Evolutionary conservation across 1,139 yeast genomes (phyloP).

Genomic region (Torulaspora globosa): DNA sequence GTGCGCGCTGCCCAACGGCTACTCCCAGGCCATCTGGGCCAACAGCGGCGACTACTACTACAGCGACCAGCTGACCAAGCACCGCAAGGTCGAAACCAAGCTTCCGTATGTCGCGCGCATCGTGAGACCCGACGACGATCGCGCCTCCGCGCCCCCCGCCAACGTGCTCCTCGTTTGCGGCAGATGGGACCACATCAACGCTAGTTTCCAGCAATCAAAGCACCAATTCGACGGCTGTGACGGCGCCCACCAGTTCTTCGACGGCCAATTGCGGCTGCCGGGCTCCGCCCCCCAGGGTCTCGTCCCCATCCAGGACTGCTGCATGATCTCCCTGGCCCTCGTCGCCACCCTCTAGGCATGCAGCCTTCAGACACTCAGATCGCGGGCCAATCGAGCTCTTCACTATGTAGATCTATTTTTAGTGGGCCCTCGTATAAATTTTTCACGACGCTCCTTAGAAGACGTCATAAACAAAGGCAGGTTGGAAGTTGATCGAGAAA

Average conservation of each 20-base stretch:
- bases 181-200: constrained; percentile 54
- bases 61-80: constrained; percentile 31
- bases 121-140: constrained; percentile 6
- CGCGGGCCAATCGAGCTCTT: not conserved
- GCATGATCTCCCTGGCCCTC: constrained; percentile 49
- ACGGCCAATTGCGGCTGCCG: constrained; percentile 55
- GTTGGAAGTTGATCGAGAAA: constrained; percentile 2
- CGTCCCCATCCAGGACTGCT: constrained; percentile 58
- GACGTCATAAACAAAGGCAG: constrained; percentile 1
- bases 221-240: constrained; percentile 50
- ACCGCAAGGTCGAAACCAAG: constrained; percentile 23
- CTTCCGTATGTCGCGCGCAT: constrained; percentile 25
- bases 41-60: constrained; percentile 62
- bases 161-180: constrained; percentile 58
- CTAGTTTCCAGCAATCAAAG: constrained; percentile 48
- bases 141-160: constrained; percentile 12
- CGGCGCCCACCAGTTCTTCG: constrained; percentile 61
- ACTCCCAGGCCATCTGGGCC: constrained; percentile 60
- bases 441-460: constrained; percentile 3
- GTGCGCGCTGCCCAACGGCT: constrained; percentile 63
- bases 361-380: not conserved
- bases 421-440: constrained; percentile 3
- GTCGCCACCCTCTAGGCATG: constrained; percentile 8
- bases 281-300: constrained; percentile 46
- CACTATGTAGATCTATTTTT: constrained; percentile 1